Base-by-base conservation (phyloP, 495 filamentous ascomycete genomes). In the Glonium stellatum region DNA sequence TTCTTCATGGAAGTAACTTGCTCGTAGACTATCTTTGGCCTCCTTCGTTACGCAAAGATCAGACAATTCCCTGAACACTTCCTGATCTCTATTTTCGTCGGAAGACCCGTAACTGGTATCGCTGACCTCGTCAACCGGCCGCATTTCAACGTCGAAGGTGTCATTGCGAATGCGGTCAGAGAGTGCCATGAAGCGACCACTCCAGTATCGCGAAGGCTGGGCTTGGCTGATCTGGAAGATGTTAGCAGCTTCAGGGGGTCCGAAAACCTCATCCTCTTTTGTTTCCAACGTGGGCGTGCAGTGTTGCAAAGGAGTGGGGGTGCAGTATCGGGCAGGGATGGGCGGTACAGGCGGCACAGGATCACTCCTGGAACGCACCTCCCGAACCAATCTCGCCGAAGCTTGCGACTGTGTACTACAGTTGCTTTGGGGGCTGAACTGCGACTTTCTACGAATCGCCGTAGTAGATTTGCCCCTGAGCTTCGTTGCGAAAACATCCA, bases 161-260 rank as follows among this genome's bases (percentile, higher is more conserved):
- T 18, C 48, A 22, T 23, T 51, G 19, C 48, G 48, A 31, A 25
- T 11, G 5, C 13, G 23, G 23, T 51, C 48, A 15, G 48, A 51
- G 48, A 51, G 48, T 23, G 19, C 12, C 48, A 15, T 51, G 48
- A 51, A 51, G 48, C 48, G 48, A 15, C 48, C 48, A 31, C 48
- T 23, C 48, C 48, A 51, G 23, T 51, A 51, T 6, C 21, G 13
- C 19, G 13, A 15, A 31, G 48, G 15, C 48, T 15, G 15, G 18
- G 8, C 8, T 31, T 51, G 48, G 23, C 48, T 51, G 23, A 51
- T 27, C 48, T 51, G 48, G 5, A 18, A 23, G 2, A 22, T 15
- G 13, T 15, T 15, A 51, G 25, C 48, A 51, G n/a, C 15, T 15
- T 51, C 23, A 25, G 48, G 18, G 25, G 25, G 25, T 23, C 11